phyloP scores from a whole-genome alignment of 345 rosid species.

The Rubroshorea leprosula region DNA sequence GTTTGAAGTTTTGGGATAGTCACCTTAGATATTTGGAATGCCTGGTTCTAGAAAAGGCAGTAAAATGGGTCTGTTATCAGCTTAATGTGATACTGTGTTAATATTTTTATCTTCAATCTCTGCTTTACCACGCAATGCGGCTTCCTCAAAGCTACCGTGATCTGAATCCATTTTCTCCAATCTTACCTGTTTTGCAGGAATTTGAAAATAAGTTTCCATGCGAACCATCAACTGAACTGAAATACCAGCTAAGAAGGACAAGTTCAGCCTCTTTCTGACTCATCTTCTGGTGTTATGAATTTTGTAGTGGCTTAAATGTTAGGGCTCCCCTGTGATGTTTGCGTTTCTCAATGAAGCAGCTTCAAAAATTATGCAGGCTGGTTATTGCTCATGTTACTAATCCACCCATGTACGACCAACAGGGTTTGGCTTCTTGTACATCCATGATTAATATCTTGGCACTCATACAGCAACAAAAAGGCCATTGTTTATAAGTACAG shows the following conservation, averaged over 20 bases:
- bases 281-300: neutral
- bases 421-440: constrained; percentile 20
- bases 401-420: neutral
- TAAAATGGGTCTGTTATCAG: too few relatives aligned
- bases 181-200: constrained; percentile 43
- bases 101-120: too few relatives aligned
- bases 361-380: constrained; percentile 4
- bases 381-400: neutral
- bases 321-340: constrained; percentile 5
- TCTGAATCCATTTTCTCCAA: too few relatives aligned
- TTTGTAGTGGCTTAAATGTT: constrained; percentile 11
- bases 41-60: too few relatives aligned
- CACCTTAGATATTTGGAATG: too few relatives aligned
- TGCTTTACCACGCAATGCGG: too few relatives aligned
- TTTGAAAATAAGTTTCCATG: constrained; percentile 29
- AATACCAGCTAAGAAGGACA: constrained; percentile 51
- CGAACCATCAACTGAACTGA: constrained; percentile 22
- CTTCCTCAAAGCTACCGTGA: too few relatives aligned
- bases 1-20: too few relatives aligned
- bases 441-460: constrained; percentile 10
- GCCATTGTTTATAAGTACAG: constrained; percentile 19
- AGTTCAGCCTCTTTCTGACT: constrained; percentile 43
- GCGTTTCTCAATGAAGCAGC: constrained; percentile 15
- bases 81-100: too few relatives aligned
- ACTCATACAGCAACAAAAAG: constrained; percentile 12